Evolutionary conservation across 192 early-diverging fungal genomes (phyloP).

Genomic region (Backusella luteola): DNA sequence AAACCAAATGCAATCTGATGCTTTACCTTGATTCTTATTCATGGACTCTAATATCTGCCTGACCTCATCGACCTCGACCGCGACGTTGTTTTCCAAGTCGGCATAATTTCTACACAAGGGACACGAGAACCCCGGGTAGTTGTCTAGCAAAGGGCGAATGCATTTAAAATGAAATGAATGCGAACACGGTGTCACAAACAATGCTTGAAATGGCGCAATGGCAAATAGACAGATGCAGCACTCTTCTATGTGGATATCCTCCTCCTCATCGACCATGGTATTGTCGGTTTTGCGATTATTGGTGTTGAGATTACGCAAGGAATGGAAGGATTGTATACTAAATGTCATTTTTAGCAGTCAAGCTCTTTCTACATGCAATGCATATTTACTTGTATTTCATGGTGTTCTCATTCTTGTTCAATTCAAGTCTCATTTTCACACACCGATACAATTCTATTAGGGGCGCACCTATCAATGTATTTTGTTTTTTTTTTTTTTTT

Average conservation of each 20-base stretch:
- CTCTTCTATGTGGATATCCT: slow-evolving; percentile 38
- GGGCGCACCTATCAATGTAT: too few relatives aligned
- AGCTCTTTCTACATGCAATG: too few relatives aligned
- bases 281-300: not conserved
- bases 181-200: slow-evolving; percentile 83
- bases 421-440: slow-evolving; percentile 83
- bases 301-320: not conserved
- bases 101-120: slow-evolving; percentile 91
- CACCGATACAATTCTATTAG: slow-evolving; percentile 77
- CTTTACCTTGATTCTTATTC: not conserved
- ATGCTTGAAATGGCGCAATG: slow-evolving; percentile 76
- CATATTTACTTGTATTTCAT: slow-evolving; percentile 37
- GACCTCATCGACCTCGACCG: slow-evolving; percentile 36
- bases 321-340: not conserved
- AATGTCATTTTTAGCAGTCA: too few relatives aligned
- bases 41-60: not conserved
- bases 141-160: slow-evolving; percentile 76
- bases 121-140: slow-evolving; percentile 76
- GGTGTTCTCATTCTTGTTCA: slow-evolving; percentile 67
- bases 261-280: not conserved
- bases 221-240: slow-evolving; percentile 83
- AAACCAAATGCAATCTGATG: too few relatives aligned
- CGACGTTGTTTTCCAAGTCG: slow-evolving; percentile 80
- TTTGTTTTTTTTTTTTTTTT: not conserved
- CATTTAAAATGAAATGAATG: slow-evolving; percentile 92